phyloP scores from a whole-genome alignment of 768 basidiomycete species.

The Tricholoma sp. region DNA sequence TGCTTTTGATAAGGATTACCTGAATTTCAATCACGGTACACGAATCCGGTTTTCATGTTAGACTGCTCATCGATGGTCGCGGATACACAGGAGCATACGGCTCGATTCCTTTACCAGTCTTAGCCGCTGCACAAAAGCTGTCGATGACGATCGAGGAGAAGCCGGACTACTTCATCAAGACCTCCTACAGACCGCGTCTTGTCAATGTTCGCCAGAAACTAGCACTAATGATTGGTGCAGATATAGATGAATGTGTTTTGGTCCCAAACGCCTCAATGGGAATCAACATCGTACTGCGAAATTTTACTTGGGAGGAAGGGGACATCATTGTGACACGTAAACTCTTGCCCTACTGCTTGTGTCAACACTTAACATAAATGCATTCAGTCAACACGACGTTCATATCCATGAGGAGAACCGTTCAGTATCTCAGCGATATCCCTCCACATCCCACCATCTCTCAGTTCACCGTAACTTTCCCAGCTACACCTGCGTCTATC shows the following conservation, averaged over 20 bases:
- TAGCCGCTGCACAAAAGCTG: slow-evolving; percentile 30
- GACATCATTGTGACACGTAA: slow-evolving; percentile 58
- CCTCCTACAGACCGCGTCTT: slow-evolving; percentile 24
- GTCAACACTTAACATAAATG: not conserved
- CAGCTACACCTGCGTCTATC: slow-evolving; percentile 42
- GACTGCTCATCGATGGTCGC: slow-evolving; percentile 8
- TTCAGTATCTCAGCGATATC: slow-evolving; percentile 50
- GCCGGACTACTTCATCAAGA: slow-evolving; percentile 43
- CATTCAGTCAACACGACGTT: slow-evolving; percentile 30
- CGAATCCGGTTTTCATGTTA: slow-evolving; percentile 18
- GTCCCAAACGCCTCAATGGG: slow-evolving; percentile 54
- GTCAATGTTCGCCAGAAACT: slow-evolving; percentile 35
- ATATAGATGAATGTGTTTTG: slow-evolving; percentile 41
- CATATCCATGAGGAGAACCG: slow-evolving; percentile 43
- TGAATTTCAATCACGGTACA: slow-evolving; percentile 64
- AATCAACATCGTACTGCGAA: slow-evolving; percentile 54
- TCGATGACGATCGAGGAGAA: slow-evolving; percentile 37
- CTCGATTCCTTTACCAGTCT: slow-evolving; percentile 41
- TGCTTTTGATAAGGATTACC: slow-evolving; percentile 51
- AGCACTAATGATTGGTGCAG: slow-evolving; percentile 42
- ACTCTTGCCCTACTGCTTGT: not conserved
- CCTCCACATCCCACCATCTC: slow-evolving; percentile 48
- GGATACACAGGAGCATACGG: slow-evolving; percentile 42
- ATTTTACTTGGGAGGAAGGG: slow-evolving; percentile 54
- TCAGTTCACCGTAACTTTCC: slow-evolving; percentile 49